phyloP scores from a whole-genome alignment of 768 basidiomycete genomes.

The Tylopilus vinaceipallidus region DNA sequence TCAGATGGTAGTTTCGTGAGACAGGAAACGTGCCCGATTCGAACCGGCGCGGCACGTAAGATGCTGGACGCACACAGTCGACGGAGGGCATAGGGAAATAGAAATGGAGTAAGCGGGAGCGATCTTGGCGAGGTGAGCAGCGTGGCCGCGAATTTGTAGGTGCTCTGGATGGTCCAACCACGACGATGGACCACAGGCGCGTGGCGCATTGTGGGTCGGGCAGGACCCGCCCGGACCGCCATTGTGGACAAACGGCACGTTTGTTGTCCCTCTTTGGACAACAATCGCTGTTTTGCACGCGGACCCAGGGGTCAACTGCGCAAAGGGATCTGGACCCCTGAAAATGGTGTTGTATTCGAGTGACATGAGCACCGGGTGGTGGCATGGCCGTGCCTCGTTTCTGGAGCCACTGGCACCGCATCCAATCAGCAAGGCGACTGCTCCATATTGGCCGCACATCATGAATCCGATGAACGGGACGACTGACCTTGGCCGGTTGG shows the following conservation, averaged over 20 bases:
- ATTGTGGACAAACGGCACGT: constrained; percentile 4
- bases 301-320: constrained; percentile 1
- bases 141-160: constrained; percentile 15
- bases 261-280: not conserved
- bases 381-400: constrained; percentile 10
- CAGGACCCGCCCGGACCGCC: not conserved
- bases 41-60: constrained; percentile 19
- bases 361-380: constrained; percentile 5
- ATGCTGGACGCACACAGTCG: constrained; percentile 3
- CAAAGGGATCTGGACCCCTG: constrained; percentile 1
- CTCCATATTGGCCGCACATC: constrained; percentile 1
- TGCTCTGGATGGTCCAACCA: constrained; percentile 4
- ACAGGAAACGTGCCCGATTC: constrained; percentile 30
- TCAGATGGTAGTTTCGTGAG: constrained; percentile 23
- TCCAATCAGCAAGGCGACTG: constrained; percentile 1
- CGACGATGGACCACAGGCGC: not conserved
- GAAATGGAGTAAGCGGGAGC: not conserved
- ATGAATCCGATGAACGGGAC: constrained; percentile 5
- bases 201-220: constrained; percentile 8
- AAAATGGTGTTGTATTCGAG: not conserved
- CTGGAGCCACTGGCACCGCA: constrained; percentile 5
- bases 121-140: not conserved
- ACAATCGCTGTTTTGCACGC: not conserved
- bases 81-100: constrained; percentile 7
- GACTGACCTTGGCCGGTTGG: not conserved